phyloP scores from a whole-genome alignment of 2,329 filamentous ascomycete species.

The Fusarium algeriense region DNA sequence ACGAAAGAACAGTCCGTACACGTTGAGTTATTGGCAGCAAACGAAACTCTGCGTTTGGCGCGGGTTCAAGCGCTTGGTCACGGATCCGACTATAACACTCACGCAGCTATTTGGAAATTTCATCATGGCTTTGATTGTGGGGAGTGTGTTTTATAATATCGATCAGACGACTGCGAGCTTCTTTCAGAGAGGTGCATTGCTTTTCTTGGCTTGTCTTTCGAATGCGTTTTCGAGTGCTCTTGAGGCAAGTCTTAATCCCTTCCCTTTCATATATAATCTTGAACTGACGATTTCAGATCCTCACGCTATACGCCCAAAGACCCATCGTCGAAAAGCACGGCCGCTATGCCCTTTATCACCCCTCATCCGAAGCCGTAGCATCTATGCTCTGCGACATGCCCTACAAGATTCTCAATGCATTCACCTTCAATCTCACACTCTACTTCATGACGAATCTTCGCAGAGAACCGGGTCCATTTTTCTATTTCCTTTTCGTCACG shows the following conservation, averaged over 20 bases:
- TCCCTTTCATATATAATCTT: fast-evolving
- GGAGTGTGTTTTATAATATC: slow-evolving; percentile 63
- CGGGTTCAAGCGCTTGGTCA: slow-evolving; percentile 55
- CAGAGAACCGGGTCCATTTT: slow-evolving; percentile 59
- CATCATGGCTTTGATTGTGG: slow-evolving; percentile 64
- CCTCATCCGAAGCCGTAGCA: slow-evolving; percentile 48
- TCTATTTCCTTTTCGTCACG: slow-evolving; percentile 59
- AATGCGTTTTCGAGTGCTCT: slow-evolving; percentile 59
- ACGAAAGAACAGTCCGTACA: slow-evolving; percentile 40
- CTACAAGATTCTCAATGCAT: slow-evolving; percentile 53
- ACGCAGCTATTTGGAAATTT: slow-evolving; percentile 59
- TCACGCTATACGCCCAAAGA: slow-evolving; percentile 49
- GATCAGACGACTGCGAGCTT: slow-evolving; percentile 59
- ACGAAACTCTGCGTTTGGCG: slow-evolving; percentile 45
- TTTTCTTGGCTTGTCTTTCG: slow-evolving; percentile 65
- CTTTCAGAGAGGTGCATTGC: slow-evolving; percentile 59
- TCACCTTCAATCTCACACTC: slow-evolving; percentile 59
- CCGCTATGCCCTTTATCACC: slow-evolving; percentile 53
- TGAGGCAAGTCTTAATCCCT: slow-evolving; percentile 36
- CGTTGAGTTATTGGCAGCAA: slow-evolving; percentile 42
- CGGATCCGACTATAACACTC: slow-evolving; percentile 55
- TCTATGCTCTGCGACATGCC: slow-evolving; percentile 57
- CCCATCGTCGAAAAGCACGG: slow-evolving; percentile 53
- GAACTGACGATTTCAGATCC: slow-evolving; percentile 49
- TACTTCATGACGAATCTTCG: slow-evolving; percentile 63